Percentiles rank a stretch among this genome's conserved stretches.
phyloP scores from a whole-genome alignment of 2,329 filamentous ascomycete species.

The Fusarium sp. region DNA sequence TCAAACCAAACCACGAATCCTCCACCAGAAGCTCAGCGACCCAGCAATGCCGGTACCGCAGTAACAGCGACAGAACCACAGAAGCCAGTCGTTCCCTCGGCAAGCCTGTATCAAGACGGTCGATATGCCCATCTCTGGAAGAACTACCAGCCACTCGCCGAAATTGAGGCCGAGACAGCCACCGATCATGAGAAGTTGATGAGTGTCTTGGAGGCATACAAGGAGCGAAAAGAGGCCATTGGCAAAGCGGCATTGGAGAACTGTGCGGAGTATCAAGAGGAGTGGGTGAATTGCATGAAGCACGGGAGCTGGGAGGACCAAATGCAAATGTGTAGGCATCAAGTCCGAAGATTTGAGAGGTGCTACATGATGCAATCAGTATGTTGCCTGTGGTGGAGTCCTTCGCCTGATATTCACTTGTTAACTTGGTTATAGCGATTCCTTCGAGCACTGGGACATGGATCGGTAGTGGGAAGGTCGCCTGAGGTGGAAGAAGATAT shows the following conservation, averaged over 20 bases:
- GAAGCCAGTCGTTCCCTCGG: slow-evolving; percentile 56
- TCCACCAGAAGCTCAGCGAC: slow-evolving; percentile 17
- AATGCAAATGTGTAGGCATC: slow-evolving; percentile 82
- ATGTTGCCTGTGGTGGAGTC: slow-evolving; percentile 20
- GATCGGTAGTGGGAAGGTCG: slow-evolving; percentile 74
- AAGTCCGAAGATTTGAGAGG: slow-evolving; percentile 82
- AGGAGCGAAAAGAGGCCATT: slow-evolving; percentile 82
- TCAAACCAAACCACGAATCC: slow-evolving; percentile 44
- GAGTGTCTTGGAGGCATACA: slow-evolving; percentile 85
- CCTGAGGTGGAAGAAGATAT: slow-evolving; percentile 83
- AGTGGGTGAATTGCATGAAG: slow-evolving; percentile 85
- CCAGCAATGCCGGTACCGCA: slow-evolving; percentile 22
- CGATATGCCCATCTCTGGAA: slow-evolving; percentile 90
- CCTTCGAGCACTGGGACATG: slow-evolving; percentile 89
- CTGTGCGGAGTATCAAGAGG: slow-evolving; percentile 87
- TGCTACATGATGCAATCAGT: slow-evolving; percentile 92
- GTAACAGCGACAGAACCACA: slow-evolving; percentile 32
- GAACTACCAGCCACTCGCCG: slow-evolving; percentile 80
- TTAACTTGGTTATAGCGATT: slow-evolving; percentile 72
- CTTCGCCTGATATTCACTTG: background rate
- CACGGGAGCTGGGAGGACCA: slow-evolving; percentile 75
- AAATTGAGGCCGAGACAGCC: slow-evolving; percentile 76
- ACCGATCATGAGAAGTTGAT: slow-evolving; percentile 83
- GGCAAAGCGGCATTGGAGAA: slow-evolving; percentile 90
- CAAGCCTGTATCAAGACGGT: slow-evolving; percentile 70